Conservation (phyloP, 371 early-diverging fungal species). For the Choanephora cucurbitarum region DNA sequence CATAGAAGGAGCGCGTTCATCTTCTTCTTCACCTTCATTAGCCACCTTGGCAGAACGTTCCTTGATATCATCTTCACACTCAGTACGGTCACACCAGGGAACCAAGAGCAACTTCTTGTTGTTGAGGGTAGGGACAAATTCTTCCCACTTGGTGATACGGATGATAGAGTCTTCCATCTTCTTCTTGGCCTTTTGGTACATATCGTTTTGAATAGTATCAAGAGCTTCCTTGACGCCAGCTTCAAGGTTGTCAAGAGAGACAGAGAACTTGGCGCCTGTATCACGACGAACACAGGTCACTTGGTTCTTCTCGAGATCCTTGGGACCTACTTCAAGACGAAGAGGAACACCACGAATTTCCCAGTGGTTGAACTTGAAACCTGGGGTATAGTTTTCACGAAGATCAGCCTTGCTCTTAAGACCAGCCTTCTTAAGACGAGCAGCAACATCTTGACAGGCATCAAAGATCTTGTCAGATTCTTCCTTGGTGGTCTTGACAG, state of each 20-base stretch:
- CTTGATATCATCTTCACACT: slow-evolving; percentile 98
- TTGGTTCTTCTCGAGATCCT: slow-evolving; percentile 88
- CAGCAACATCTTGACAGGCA: slow-evolving; percentile 70
- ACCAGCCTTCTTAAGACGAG: slow-evolving; percentile 76
- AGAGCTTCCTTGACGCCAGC: slow-evolving; percentile 67
- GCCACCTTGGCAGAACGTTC: slow-evolving; percentile 78
- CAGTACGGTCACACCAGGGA: slow-evolving; percentile 96
- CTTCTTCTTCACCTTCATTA: slow-evolving; percentile 76
- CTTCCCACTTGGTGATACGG: slow-evolving; percentile 85
- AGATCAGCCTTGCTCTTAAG: slow-evolving; percentile 91
- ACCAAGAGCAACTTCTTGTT: slow-evolving; percentile 88
- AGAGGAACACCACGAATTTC: slow-evolving; percentile 97
- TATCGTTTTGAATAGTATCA: slow-evolving; percentile 87
- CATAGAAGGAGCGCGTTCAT: slow-evolving; percentile 96
- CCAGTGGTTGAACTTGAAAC: slow-evolving; percentile 99
- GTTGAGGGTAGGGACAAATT: slow-evolving; percentile 91
- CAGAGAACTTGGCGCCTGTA: slow-evolving; percentile 68
- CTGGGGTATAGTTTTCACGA: slow-evolving; percentile 94
- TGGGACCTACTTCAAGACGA: slow-evolving; percentile 98
- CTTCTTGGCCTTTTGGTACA: slow-evolving; percentile 89
- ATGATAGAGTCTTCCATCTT: slow-evolving; percentile 80
- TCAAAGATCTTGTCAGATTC: slow-evolving; percentile 68
- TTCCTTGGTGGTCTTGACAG: slow-evolving; percentile 80
- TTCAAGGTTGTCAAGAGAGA: slow-evolving; percentile 70
- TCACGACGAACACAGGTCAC: slow-evolving; percentile 90